Percentiles rank a stretch among this genome's conserved stretches.
phyloP scores from a whole-genome alignment of 2,329 filamentous ascomycete genomes.

The Rutstroemia sp. region DNA sequence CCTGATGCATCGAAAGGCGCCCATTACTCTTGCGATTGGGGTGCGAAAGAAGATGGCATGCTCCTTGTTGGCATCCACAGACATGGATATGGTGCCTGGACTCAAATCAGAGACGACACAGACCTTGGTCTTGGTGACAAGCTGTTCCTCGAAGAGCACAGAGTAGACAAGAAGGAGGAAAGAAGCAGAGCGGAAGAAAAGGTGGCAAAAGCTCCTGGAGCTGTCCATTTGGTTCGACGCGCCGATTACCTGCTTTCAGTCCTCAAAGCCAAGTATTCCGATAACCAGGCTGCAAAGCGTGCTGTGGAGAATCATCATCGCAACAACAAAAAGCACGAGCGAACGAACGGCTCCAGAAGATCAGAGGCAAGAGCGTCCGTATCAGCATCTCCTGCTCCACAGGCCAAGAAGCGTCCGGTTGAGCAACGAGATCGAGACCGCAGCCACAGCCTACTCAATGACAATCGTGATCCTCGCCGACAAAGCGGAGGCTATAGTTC shows the following conservation, averaged over 20 bases:
- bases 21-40: slow-evolving; percentile 88
- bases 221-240: slow-evolving; percentile 89
- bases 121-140: slow-evolving; percentile 84
- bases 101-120: slow-evolving; percentile 83
- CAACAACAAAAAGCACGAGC: slow-evolving; percentile 72
- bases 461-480: slow-evolving; percentile 29
- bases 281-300: slow-evolving; percentile 67
- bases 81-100: slow-evolving; percentile 94
- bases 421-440: slow-evolving; percentile 39
- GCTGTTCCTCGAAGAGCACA: slow-evolving; percentile 93
- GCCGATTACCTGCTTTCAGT: slow-evolving; percentile 96
- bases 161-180: slow-evolving; percentile 96
- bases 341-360: slow-evolving; percentile 51
- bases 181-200: slow-evolving; percentile 66
- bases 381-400: slow-evolving; percentile 65
- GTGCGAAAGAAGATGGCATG: slow-evolving; percentile 92
- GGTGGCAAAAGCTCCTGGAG: slow-evolving; percentile 83
- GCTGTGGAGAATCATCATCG: slow-evolving; percentile 89
- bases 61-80: slow-evolving; percentile 86
- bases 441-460: slow-evolving; percentile 32
- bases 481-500: slow-evolving; percentile 16
- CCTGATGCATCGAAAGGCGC: slow-evolving; percentile 88
- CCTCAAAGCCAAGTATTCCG: slow-evolving; percentile 74
- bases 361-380: slow-evolving; percentile 50
- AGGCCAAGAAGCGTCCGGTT: slow-evolving; percentile 35